phyloP scores from a whole-genome alignment of 169 alveolate genomes.

The Babesia divergens region DNA sequence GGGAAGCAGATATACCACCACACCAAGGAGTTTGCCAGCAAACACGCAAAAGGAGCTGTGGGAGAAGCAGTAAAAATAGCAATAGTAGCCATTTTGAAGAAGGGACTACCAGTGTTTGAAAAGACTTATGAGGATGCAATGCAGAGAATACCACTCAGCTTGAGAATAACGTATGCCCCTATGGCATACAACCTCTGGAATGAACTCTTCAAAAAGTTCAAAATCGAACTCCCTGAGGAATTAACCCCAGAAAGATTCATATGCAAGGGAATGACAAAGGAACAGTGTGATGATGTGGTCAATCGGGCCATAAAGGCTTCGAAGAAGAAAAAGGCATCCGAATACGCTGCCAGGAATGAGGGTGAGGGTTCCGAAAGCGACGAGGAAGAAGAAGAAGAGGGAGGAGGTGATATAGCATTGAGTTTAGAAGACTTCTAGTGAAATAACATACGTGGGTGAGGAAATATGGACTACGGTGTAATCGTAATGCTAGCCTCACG shows the following conservation, averaged over 20 bases:
- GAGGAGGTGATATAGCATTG: neutral
- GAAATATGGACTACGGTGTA: neutral
- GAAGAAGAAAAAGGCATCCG: neutral
- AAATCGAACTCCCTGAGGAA: conserved; percentile 34
- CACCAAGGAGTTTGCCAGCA: neutral
- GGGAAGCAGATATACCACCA: neutral
- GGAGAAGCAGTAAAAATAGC: conserved; percentile 1
- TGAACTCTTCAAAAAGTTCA: conserved; percentile 34
- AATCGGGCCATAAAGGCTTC: neutral
- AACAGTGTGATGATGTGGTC: conserved; percentile 25
- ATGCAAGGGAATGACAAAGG: conserved; percentile 36
- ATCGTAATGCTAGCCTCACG: too few relatives aligned
- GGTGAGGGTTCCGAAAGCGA: neutral
- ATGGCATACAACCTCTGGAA: conserved; percentile 50
- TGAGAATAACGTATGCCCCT: conserved; percentile 48
- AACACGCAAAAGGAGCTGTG: conserved; percentile 17
- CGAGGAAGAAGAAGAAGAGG: neutral
- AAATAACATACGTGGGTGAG: too few relatives aligned
- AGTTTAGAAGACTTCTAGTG: neutral
- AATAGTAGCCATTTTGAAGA: conserved; percentile 5
- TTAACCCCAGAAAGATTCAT: conserved; percentile 33
- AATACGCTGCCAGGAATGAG: neutral
- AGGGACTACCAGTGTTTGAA: conserved; percentile 52
- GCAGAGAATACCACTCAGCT: conserved; percentile 27
- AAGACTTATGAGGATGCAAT: conserved; percentile 28